Conservation (phyloP, 2,329 filamentous ascomycete species). For the Lachnellula subtilissima region DNA sequence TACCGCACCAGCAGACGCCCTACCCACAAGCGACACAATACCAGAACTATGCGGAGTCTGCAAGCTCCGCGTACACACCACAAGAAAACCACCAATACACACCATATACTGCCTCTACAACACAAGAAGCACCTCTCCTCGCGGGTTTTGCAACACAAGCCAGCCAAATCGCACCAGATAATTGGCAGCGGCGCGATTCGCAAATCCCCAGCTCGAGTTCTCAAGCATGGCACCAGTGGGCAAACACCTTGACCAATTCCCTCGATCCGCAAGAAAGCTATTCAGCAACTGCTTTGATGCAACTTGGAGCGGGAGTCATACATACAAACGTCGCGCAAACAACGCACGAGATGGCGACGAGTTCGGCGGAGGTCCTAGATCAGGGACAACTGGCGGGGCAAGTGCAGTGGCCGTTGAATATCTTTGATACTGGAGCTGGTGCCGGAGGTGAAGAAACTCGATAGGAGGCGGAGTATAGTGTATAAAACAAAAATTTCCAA, state of each 20-base stretch:
- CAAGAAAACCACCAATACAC: conserved; percentile 19
- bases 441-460: no score
- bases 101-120: conserved; percentile 15
- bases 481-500: no score
- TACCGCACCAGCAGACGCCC: conserved; percentile 25
- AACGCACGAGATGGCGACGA: conserved; percentile 1
- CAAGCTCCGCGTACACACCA: conserved; percentile 19
- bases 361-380: conserved; percentile 2
- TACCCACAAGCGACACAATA: conserved; percentile 31
- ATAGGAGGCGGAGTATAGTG: no score
- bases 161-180: conserved; percentile 31
- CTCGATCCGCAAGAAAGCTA: conserved; percentile 31
- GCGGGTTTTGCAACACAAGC: conserved; percentile 24
- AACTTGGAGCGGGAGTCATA: conserved; percentile 21
- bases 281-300: conserved; percentile 29
- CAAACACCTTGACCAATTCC: conserved; percentile 25
- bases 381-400: not conserved
- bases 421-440: conserved; percentile 16
- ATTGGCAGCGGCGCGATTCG: conserved; percentile 17
- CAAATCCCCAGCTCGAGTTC: conserved; percentile 17
- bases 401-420: conserved; percentile 23
- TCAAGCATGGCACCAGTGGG: conserved; percentile 31
- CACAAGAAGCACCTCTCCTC: conserved; percentile 24
- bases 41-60: conserved; percentile 22
- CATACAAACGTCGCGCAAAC: not conserved